A percentile compares a stretch with the other conserved stretches of the same genome.
phyloP scores from a whole-genome alignment of 257 asterid species.

The Nicotiana paniculata region DNA sequence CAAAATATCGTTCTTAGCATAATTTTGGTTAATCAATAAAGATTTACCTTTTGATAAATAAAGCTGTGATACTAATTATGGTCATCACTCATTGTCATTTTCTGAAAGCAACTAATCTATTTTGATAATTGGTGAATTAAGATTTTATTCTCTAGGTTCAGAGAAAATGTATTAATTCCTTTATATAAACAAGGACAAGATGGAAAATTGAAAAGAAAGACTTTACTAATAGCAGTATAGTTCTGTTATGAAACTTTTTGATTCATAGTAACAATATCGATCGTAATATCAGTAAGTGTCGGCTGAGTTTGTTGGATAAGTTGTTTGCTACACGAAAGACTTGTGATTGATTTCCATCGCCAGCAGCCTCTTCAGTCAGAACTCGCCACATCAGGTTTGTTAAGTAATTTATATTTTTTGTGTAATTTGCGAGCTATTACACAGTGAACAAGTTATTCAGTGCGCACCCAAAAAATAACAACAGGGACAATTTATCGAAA shows the following conservation, averaged over 20 bases:
- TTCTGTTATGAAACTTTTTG: background rate
- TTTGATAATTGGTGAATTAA: background rate
- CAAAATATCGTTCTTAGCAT: background rate
- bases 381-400: too few species aligned
- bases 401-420: too few species aligned
- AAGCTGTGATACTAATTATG: background rate
- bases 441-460: fast-evolving
- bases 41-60: background rate
- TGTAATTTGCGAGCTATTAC: too few species aligned
- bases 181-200: background rate
- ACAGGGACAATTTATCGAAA: too few species aligned
- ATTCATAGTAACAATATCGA: background rate
- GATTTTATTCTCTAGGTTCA: background rate
- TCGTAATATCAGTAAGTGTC: too few species aligned
- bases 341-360: fast-evolving
- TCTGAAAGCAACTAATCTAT: background rate
- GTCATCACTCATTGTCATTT: background rate
- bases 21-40: background rate
- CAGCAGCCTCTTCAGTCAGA: too few species aligned
- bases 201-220: background rate
- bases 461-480: too few species aligned
- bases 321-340: too few species aligned
- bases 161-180: background rate
- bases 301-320: too few species aligned
- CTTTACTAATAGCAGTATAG: background rate